Conservation (phyloP, 208 protist species). For the Crithidia fasciculata region DNA sequence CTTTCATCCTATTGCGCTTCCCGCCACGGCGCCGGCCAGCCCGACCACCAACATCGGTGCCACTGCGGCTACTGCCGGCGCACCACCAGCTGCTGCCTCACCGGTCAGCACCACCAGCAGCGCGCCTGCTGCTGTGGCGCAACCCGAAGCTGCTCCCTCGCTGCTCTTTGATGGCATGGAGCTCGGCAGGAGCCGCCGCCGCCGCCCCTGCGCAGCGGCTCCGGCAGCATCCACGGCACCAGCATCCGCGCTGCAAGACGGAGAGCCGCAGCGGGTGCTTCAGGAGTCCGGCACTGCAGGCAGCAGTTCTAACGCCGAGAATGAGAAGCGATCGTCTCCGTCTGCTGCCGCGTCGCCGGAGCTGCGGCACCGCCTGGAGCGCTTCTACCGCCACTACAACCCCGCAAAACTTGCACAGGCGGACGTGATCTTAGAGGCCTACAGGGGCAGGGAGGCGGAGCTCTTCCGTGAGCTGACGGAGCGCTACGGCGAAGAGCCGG, state of each 20-base stretch:
- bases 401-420: conserved; percentile 44
- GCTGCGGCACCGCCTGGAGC: conserved; percentile 32
- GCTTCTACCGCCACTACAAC: conserved; percentile 54
- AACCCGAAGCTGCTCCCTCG: neutral
- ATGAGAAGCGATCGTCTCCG: neutral
- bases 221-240: neutral
- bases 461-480: conserved; percentile 50
- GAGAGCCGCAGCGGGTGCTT: neutral
- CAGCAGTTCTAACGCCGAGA: neutral
- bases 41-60: neutral
- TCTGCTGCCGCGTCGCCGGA: neutral
- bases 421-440: conserved; percentile 40
- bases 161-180: conserved; percentile 14
- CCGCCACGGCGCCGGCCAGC: neutral
- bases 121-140: neutral
- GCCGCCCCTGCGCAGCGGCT: neutral
- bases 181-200: conserved; percentile 4
- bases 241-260: neutral
- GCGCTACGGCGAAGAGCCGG: conserved; percentile 48
- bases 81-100: neutral
- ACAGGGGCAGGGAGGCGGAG: conserved; percentile 39
- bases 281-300: neutral
- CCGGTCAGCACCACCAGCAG: no score
- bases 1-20: conserved; percentile 14
- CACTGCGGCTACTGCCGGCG: neutral